Evolutionary conservation across 805 yeast genomes (phyloP), one percentile per base, ranked within the genome.

Genomic region (Candida morakotiae): DNA sequence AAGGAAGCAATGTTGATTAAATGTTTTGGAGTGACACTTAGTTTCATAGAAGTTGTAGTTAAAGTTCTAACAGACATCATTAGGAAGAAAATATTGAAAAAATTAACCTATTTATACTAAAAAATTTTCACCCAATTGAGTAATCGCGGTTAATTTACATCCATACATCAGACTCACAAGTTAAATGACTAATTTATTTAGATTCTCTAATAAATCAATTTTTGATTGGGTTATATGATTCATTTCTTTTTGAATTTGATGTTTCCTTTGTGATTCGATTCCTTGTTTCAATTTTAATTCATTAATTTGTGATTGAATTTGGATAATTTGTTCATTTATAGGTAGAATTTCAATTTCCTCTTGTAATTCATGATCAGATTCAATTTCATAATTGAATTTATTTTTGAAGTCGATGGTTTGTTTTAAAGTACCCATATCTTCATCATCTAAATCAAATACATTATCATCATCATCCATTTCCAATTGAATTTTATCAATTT

Each of bases 1-100:
- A 93, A 71, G 52, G 88, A 95, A 17, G 84, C 77, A 50, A 88
- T 93, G 19, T 87, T 83, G 16, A 86, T 73, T 54, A 93, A 70
- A 58, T 91, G 97, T 58, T 94, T 77, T 18, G 72, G 72, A 6
- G 37, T 11, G 9, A 31, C 31, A 7, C 9, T 8, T 21, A 28
- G 9, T 9, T 26, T 17, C 7, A 37, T 35, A 27, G 44, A 44
- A 26, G 38, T 44, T 7, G 39, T 32, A 25, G 41, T 28, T 11
- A 41, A 25, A 9, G 49, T 25, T 34, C 40, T 43, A 16, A 38
- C 41, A 15, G 42, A 22, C 23, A 34, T 32, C 28, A n/a, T 35
- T 18, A 19, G 33, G 25, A 35, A 39, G 26, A 21, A 15, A 27
- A 8, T 27, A 7, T 16, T 17, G 31, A 11, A 14, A 17, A 8